Base-by-base conservation (phyloP, 306 rosid genomes). In the Cucurbita ficifolia region DNA sequence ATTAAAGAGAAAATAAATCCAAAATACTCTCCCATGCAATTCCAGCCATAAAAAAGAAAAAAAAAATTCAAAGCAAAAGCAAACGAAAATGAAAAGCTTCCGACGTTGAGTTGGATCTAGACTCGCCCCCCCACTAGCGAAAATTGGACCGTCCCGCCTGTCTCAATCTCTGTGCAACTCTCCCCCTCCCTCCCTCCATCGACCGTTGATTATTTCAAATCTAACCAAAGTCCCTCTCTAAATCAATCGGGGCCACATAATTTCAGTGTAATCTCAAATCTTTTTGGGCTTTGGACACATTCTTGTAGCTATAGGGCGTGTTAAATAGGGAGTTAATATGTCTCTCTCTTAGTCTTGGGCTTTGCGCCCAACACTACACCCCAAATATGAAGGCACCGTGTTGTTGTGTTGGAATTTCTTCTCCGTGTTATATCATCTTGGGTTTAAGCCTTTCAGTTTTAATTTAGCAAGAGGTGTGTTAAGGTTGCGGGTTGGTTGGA, bases 381-480 rank as follows among this genome's bases (percentile, higher is more conserved):
- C 57, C 22, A 16, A 9, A n/a, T 61, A 17, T 61, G 38, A n/a
- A 13, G 33, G 16, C 45, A 16, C 39, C 45, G 24, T 24, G 74
- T 46, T 24, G 74, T 46, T 17, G 45, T 24, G 74, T 46, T 48
- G 19, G 19, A 10, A 11, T 43, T 67, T 46, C 73, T 46, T 40
- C 53, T 38, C 73, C 43, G 55, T 69, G 74, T 69, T 71, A 50
- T 71, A 71, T 36, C 33, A 68, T 71, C 75, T 53, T 54, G 48
- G 17, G 19, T 53, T 72, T n/a, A 17, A 22, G 43, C 52, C 75
- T 72, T 72, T 54, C 51, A 54, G 70, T 76, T 90, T 88, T 88
- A 85, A 81, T 83, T 84, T 75, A 76, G 73, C 74, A 12, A 42
- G 61, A 81, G 78, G 63, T 69, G 42, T 48, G 21, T 45, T 46